Conservation (phyloP, 2,329 filamentous ascomycete species). For the Harringtonia aguacate region DNA sequence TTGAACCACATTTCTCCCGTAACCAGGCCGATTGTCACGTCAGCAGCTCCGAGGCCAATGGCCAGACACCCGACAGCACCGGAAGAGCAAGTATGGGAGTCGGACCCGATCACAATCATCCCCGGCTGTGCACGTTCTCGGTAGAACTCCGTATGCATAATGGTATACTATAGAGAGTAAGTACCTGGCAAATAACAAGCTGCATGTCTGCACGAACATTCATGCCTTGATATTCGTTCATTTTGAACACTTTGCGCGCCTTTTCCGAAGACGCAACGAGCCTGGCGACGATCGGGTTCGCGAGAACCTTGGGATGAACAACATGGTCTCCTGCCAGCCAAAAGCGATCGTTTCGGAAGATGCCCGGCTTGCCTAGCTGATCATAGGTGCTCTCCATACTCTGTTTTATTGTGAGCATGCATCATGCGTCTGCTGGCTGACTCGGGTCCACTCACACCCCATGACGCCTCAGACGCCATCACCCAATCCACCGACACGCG, state of each 20-base stretch:
- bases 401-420: background rate
- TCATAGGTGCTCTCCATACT: constrained; percentile 31
- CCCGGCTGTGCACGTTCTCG: constrained; percentile 26
- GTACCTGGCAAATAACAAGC: too few relatives aligned
- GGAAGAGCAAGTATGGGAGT: constrained; percentile 27
- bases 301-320: constrained; percentile 31
- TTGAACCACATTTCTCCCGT: constrained; percentile 29
- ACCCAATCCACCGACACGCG: constrained; percentile 34
- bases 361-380: constrained; percentile 25
- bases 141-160: constrained; percentile 29
- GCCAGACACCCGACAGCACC: constrained; percentile 24
- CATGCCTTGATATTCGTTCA: constrained; percentile 29
- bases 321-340: constrained; percentile 39
- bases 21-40: constrained; percentile 25
- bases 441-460: constrained; percentile 14
- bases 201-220: constrained; percentile 12
- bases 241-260: constrained; percentile 27
- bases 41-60: constrained; percentile 26
- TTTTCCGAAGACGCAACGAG: constrained; percentile 25
- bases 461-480: constrained; percentile 30
- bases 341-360: constrained; percentile 38
- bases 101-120: constrained; percentile 25
- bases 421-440: too few relatives aligned
- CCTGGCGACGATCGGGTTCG: constrained; percentile 21
- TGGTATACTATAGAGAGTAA: constrained; percentile 15